Base-by-base conservation (phyloP, 1,139 yeast species). In the Citeromyces hawaiiensis region DNA sequence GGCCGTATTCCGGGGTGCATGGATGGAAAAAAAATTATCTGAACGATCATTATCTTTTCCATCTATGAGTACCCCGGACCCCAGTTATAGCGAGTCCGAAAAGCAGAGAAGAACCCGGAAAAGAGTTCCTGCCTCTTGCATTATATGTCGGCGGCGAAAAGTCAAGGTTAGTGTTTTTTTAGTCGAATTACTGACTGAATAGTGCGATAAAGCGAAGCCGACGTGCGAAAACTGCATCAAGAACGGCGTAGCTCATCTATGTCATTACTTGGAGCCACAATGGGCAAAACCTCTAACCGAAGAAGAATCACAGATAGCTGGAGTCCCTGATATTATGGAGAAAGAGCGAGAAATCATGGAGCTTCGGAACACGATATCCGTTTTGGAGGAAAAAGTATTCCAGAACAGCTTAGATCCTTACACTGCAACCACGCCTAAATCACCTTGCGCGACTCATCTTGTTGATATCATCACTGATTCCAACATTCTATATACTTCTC, bases 171-270 rank as follows among this genome's bases (percentile, higher is more conserved):
- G 48, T 43, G 8, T 16, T 19, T n/a, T n/a, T n/a, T n/a, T n/a
- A n/a, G n/a, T n/a, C n/a, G n/a, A n/a, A n/a, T 16, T 27, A 18
- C 35, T 17, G n/a, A 38, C 27, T 19, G 7, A 2, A 59, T 57
- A 45, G 50, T 78, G 86, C 64, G 85, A 77, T 51, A 64, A 81
- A 47, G 66, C 64, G 35, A 67, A 70, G 48, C 93, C 93, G 2
- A 75, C 77, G 33, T 82, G 93, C 59, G 74, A 82, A 4, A 71
- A 79, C 39, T 82, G 93, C 61, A 68, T 70, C 40, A 75, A 75
- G 57, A 79, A 81, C 41, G 82, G 85, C 13, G 81, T 81, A 18
- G 80, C 82, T 21, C 87, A 81, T 55, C 59, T 80, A 31, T 82
- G 93, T 47, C 75, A 66, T 45, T 82, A 77, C 52, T 74, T 79